These are phyloP conservation scores for Gracilariopsis chorda DNA, from an alignment of 23 red algal genomes.

Conservation along the genomic window DNA sequence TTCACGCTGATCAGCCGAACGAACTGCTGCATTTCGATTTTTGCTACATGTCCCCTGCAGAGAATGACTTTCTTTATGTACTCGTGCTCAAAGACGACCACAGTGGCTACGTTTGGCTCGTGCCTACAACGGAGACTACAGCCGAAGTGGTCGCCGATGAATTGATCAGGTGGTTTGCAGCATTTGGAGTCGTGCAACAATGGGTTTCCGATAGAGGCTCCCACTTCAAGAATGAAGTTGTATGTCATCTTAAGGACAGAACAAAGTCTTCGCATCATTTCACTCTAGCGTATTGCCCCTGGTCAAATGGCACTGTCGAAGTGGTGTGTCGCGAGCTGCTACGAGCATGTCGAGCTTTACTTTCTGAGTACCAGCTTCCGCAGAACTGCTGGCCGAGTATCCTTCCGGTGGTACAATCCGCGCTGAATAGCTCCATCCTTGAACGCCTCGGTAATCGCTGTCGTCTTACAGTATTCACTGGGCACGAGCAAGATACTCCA, in stretches of 20 bases:
- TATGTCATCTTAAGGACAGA: not conserved
- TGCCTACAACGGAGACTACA: not conserved
- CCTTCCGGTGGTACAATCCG: not conserved
- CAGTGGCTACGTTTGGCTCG: not conserved
- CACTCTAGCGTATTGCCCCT: constrained; percentile 20
- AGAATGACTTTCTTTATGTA: not conserved
- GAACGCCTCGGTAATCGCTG: not conserved
- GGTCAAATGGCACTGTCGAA: constrained; percentile 43
- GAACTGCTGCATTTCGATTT: not conserved
- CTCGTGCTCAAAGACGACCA: not conserved
- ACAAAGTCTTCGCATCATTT: constrained; percentile 12
- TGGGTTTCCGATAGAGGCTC: constrained; percentile 12
- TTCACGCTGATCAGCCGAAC: not conserved
- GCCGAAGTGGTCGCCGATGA: not conserved
- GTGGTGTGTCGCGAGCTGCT: not conserved
- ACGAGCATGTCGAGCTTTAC: not conserved
- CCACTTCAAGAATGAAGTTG: constrained; percentile 21
- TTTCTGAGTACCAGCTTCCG: not conserved
- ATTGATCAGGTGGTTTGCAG: not conserved
- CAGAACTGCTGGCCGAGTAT: not conserved
- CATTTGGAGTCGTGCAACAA: not conserved
- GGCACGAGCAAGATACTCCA: not conserved
- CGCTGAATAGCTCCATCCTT: not conserved
- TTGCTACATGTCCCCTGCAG: not conserved
- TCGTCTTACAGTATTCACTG: not conserved